Evolutionary conservation across 352 stramenopile species (phyloP).

Genomic region (Globisporangium cederbergense): DNA sequence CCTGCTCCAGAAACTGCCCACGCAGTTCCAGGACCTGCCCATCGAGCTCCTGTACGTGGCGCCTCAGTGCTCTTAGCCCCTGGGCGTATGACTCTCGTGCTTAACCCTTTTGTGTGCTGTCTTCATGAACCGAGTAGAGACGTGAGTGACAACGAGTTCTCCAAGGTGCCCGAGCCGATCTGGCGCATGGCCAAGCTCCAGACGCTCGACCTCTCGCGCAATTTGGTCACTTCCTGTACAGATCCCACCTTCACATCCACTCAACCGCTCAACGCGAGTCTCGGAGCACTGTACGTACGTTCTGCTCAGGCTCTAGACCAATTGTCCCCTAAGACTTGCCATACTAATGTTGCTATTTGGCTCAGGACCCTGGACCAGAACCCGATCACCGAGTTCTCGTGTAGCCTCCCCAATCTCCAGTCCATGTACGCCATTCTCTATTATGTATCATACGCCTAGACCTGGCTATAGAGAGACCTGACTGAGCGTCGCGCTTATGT

Average conservation of each 20-base stretch:
- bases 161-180: conserved; percentile 18
- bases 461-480: no score
- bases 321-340: neutral
- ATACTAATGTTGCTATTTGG: neutral
- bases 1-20: conserved; percentile 25
- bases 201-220: conserved; percentile 27
- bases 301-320: neutral
- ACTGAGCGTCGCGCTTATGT: neutral
- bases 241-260: conserved; percentile 1
- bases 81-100: neutral
- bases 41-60: conserved; percentile 37
- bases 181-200: conserved; percentile 30
- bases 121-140: conserved; percentile 16
- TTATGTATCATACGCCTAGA: neutral
- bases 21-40: conserved; percentile 27
- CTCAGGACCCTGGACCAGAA: conserved; percentile 24
- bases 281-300: conserved; percentile 20
- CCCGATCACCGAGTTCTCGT: conserved; percentile 16
- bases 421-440: conserved; percentile 12
- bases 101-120: neutral
- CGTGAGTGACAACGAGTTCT: conserved; percentile 28
- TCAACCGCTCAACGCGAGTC: conserved; percentile 8
- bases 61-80: neutral
- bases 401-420: conserved; percentile 20
- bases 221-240: conserved; percentile 23